Base-by-base conservation (phyloP, 768 basidiomycete species). In the Tricholoma matsutake region DNA sequence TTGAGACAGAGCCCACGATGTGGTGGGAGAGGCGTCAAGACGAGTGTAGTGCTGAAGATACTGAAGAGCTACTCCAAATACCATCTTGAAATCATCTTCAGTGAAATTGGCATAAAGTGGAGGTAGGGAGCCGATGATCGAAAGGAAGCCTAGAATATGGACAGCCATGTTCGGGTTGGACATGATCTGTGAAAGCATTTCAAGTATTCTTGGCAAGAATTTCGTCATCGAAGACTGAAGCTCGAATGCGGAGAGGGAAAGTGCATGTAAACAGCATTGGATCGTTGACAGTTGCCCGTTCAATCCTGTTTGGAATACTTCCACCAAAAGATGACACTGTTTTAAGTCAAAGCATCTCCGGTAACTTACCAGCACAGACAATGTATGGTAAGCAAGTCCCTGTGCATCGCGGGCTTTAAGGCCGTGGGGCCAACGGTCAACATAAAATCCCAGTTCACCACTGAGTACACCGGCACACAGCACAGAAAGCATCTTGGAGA, bases 101-200 rank as follows among this genome's bases (percentile, higher is more conserved):
- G 91, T 94, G 67, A 99, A 91, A 73, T 97, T 98, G 59, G 87
- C 86, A 72, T 94, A 91, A 6, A 98, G 77, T 6, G 82, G 75
- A 1, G 85, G 88, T 13, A 90, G 82, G 1, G 94, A 92, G 3
- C 92, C 94, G 49, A 97, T 82, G 62, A 97, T 88, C 45, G 86
- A 83, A 22, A 98, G 83, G 72, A 98, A 92, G 63, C 92, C 92
- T 61, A 98, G 86, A 71, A 98, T 96, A 70, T 98, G 96, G n/a
- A 96, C 90, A 6, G 94, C 90, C 83, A 98, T 90, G 61, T 87
- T 87, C 2, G 94, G 86, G 57, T 92, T 94, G 1, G 93, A 93
- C 88, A 98, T 96, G 75, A 98, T 96, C 71, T 92, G 89, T 6
- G 91, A 88, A 29, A 98, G 82, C 72, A 92, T 92, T 67, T 90